Evolutionary conservation across 768 basidiomycete species (phyloP), one percentile per base, ranked within the genome.

Genomic region (Vishniacozyma victoriae): DNA sequence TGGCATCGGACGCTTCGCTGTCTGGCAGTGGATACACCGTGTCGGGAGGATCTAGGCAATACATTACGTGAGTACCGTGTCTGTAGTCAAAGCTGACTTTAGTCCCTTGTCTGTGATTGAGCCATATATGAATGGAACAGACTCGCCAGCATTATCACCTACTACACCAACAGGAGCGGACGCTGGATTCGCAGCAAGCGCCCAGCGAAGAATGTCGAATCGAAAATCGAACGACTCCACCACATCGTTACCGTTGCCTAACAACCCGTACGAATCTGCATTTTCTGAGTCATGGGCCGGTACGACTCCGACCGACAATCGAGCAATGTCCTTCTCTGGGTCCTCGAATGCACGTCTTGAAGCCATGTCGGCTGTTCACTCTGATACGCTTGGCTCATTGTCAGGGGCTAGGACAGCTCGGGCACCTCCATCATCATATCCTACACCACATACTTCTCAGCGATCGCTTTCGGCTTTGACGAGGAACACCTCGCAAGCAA

Each of bases 321-420:
- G 69, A 2, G 54, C 69, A 7, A 66, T 60, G 3, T 67, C 64
- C 12, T 71, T 71, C 44, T 71, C 69, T 1, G 69, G 69, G 13
- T 52, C 60, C 0, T 51, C 57, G 31, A 46, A 50, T 16, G 41
- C 49, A 25, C 41, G 69, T 12, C 49, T 54, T 24, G 60, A 59
- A 18, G 67, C 54, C 11, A 43, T 62, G 2, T 42, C 59, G 5
- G 56, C 64, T 1, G 52, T 64, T 5, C 44, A 67, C n/a, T 55
- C 69, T 16, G 67, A 63, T 5, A 64, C 64, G 3, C 44, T 69
- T 14, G 64, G 66, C 4, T 59, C 58, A 42, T 54, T 53, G 1
- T n/a, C 48, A 5, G 45, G 54, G 12, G 25, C 47, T 26, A 29
- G 47, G 14, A 40, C 55, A 11, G 19, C 24, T 42, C 35, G 31